Base-by-base conservation (phyloP, 2,329 filamentous ascomycete genomes). In the Penicillium sp. region DNA sequence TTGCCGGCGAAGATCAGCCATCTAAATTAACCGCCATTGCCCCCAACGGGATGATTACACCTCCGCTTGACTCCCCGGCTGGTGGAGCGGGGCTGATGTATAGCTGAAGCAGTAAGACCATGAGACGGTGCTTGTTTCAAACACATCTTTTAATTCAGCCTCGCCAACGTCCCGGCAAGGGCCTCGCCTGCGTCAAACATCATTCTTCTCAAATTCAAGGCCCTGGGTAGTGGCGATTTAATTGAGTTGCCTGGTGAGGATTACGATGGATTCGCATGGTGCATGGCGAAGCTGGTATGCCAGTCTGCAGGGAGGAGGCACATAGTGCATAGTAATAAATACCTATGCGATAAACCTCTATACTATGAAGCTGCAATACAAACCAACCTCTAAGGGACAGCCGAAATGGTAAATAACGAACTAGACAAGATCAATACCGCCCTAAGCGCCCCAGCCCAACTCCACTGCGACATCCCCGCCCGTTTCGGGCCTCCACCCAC, bases 21-120 rank as follows among this genome's bases (percentile, higher is more conserved):
- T 14, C 6, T 9, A 27, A 14, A 14, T 16, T 10, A 24, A 32
- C n/a, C 39, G 20, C 13, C n/a, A n/a, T 32, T 34, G 14, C 40
- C 13, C 13, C 22, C 8, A 42, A 45, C 52, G 59, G 57, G 29
- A 44, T 62, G 44, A 49, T 56, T 29, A 61, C 59, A 20, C 59
- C 59, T 37, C 59, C 59, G 6, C 34, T 57, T 22, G 45, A 55
- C 10, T 34, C 31, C 14, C 4, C 31, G 18, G 35, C 40, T 6
- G 39, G 11, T 7, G 38, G 32, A 34, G 6, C 10, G 31, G 8
- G 14, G 16, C 10, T 9, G 8, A 20, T n/a, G 6, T 22, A 26
- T 18, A 29, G 24, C 31, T 10, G 16, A 34, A 34, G 14, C 18
- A 18, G 31, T 11, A 11, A 34, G 14, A 11, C 14, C 31, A 16